Evolutionary conservation across 73 alveolate genomes (phyloP).

Genomic region (Paramecium sonneborni): DNA sequence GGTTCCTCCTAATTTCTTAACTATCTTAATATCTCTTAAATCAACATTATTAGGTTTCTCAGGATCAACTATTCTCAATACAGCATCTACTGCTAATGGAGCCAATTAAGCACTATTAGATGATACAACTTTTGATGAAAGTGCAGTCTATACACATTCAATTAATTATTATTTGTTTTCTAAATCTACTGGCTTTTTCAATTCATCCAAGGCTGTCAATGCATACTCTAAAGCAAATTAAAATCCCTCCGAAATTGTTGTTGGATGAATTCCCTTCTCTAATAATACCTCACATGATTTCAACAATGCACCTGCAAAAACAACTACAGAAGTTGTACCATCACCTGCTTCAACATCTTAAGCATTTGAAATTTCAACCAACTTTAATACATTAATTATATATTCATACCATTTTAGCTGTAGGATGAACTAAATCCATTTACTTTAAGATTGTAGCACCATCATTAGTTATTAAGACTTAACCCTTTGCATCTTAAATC

Average conservation of each 20-base stretch:
- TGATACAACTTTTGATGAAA: constrained; percentile 96
- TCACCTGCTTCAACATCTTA: constrained; percentile 99
- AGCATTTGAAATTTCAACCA: constrained; percentile 99
- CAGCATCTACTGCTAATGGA: constrained; percentile 99
- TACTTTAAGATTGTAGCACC: constrained; percentile 99
- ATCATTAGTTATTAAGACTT: constrained; percentile 98
- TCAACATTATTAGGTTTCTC: constrained; percentile 94
- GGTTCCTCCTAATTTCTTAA: constrained; percentile 99
- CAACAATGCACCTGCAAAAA: constrained; percentile 98
- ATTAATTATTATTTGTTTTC: constrained; percentile 92
- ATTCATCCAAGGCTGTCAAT: constrained; percentile 82
- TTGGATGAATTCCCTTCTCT: constrained; percentile 98
- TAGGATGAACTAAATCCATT: constrained; percentile 99
- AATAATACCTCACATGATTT: constrained; percentile 93
- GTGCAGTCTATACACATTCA: constrained; percentile 96
- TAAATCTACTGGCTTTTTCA: constrained; percentile 88
- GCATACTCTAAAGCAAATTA: constrained; percentile 90
- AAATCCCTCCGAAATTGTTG: constrained; percentile 95
- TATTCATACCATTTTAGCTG: constrained; percentile 96
- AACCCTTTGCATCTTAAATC: constrained; percentile 89
- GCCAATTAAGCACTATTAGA: constrained; percentile 96
- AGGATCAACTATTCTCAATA: constrained; percentile 84
- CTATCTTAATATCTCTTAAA: constrained; percentile 94
- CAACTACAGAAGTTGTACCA: constrained; percentile 99
- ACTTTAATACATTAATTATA: constrained; percentile 37